Conservation (phyloP, 495 filamentous ascomycete genomes). For the Penicillium subrubescens region DNA sequence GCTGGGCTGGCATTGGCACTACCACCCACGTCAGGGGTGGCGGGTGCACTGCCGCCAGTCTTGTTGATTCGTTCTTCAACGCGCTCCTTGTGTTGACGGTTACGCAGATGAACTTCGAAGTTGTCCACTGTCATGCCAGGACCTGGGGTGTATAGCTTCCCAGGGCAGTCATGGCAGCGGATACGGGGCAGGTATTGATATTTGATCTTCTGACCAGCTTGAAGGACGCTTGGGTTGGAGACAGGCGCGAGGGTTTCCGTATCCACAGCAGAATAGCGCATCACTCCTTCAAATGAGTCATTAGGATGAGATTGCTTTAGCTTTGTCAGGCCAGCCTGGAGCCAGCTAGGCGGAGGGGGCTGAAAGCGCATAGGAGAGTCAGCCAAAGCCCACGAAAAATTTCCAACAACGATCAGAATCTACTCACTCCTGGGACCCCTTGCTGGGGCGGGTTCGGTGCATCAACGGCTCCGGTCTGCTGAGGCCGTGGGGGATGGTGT, state of each 20-base stretch:
- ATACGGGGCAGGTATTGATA: constrained; percentile 83
- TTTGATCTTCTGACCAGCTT: constrained; percentile 56
- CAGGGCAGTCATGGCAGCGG: constrained; percentile 86
- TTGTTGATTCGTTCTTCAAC: constrained; percentile 59
- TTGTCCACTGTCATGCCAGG: constrained; percentile 83
- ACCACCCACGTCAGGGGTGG: constrained; percentile 1
- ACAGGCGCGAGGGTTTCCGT: constrained; percentile 60
- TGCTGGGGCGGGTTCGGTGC: constrained; percentile 58
- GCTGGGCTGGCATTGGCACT: constrained; percentile 29
- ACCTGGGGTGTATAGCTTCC: constrained; percentile 88
- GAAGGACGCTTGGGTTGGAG: constrained; percentile 48
- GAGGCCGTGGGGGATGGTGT: constrained; percentile 37
- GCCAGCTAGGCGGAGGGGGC: constrained; percentile 83
- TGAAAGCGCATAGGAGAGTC: constrained; percentile 36
- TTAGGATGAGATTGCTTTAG: constrained; percentile 68
- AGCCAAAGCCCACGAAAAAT: constrained; percentile 16
- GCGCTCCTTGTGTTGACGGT: constrained; percentile 72
- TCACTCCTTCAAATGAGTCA: constrained; percentile 81
- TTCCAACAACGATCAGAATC: constrained; percentile 16
- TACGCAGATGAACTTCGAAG: constrained; percentile 87
- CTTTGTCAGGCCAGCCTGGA: constrained; percentile 61
- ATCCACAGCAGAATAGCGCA: constrained; percentile 83
- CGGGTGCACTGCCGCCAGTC: constrained; percentile 15
- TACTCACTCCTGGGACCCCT: constrained; percentile 62
- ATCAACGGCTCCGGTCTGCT: constrained; percentile 65